Evolutionary conservation across 2,329 filamentous ascomycete species (phyloP), one percentile per base, ranked within the genome.

Genomic region (Xylariales sp.): DNA sequence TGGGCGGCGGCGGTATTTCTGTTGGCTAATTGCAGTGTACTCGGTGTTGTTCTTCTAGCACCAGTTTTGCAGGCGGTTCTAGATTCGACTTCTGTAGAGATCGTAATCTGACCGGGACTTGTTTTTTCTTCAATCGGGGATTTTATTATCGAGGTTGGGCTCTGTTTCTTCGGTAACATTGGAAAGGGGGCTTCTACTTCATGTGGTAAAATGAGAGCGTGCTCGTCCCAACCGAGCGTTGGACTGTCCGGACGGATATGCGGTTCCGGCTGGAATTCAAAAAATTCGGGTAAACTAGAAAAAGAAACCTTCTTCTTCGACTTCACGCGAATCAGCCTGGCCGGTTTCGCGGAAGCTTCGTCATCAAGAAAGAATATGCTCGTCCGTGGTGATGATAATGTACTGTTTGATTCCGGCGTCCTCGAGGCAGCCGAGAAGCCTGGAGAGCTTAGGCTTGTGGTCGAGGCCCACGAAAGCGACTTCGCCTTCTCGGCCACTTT

Each of bases 191-290:
- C 9, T 14, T 55, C 34, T 34, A 57, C 43, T 58, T 43, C 57
- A 45, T 30, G 64, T 10, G 16, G 41, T 4, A 68, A 64, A 36
- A 72, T 69, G 50, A 70, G 56, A 53, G 69, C 48, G 49, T 74
- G 65, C 70, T 84, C 83, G 59, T 86, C 84, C 64, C 87, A 76
- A 10, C 87, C 87, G 5, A 89, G 82, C 0, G 87, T 89, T 1
- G 87, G 87, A 3, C 87, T 89, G 71, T 89, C 87, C 0, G 87
- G 87, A 8, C 87, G 85, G 67, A 87, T 81, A 39, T 83, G 78
- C 23, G 85, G 84, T 71, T 86, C 77, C 3, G 73, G 80, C 16
- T 79, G 78, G 28, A 76, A 75, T 32, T 78, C 76, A 53, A 76
- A 73, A 39, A 76, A 67, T 39, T 78, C 73, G 0, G 76, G 75